These are phyloP conservation scores for Eimeria maxima DNA, from an alignment of 169 alveolate genomes.

Conservation along the genomic window DNA sequence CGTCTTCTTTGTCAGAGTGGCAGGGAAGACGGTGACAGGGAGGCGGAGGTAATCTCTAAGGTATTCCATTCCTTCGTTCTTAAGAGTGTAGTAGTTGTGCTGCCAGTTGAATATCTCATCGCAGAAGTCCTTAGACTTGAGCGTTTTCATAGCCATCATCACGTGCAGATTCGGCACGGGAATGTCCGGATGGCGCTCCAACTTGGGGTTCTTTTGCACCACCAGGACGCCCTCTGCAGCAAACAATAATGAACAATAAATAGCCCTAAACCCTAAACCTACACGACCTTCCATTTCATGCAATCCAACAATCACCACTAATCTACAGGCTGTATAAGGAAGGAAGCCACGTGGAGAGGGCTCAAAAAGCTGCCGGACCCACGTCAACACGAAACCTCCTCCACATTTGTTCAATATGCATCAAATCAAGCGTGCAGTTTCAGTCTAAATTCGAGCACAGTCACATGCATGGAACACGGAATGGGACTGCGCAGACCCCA, in stretches of 20 bases:
- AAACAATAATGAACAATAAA: background rate
- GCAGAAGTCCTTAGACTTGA: constrained; percentile 93
- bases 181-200: constrained; percentile 78
- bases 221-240: constrained; percentile 85
- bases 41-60: constrained; percentile 93
- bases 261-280: too few relatives aligned
- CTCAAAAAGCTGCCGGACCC: background rate
- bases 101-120: constrained; percentile 95
- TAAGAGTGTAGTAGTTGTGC: constrained; percentile 81
- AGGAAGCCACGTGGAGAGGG: too few relatives aligned
- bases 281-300: too few relatives aligned
- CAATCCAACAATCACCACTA: too few relatives aligned
- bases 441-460: background rate
- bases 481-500: constrained; percentile 17
- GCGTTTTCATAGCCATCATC: constrained; percentile 93
- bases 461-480: background rate
- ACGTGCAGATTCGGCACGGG: constrained; percentile 92
- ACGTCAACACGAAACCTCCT: background rate
- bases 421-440: background rate
- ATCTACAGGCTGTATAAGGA: too few relatives aligned
- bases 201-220: constrained; percentile 82
- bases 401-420: background rate
- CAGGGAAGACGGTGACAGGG: constrained; percentile 97
- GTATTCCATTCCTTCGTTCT: constrained; percentile 91
- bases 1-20: constrained; percentile 95